Conservation (phyloP, 208 protist species). For the Wallacemonas sp. region DNA sequence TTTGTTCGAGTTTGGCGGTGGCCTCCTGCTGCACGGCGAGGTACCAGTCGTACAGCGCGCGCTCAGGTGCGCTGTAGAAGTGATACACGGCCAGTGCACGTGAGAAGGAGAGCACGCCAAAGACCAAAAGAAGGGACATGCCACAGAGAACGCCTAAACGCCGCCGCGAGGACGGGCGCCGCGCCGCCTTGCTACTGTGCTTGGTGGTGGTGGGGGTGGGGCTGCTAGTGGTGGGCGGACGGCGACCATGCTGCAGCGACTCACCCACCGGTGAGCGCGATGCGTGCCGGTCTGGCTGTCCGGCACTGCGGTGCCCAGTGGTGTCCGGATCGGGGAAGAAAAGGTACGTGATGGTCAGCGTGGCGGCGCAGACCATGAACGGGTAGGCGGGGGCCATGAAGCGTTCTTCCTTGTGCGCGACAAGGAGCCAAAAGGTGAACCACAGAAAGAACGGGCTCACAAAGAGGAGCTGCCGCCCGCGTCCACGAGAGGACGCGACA, state of each 20-base stretch:
- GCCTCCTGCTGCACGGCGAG: constrained; percentile 46
- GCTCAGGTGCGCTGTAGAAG: constrained; percentile 80
- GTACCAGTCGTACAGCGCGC: constrained; percentile 61
- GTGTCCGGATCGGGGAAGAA: constrained; percentile 23
- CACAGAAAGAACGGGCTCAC: constrained; percentile 87
- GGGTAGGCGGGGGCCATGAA: constrained; percentile 95
- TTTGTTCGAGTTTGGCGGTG: constrained; percentile 7
- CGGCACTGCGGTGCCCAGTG: no score
- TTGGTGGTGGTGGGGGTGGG: neutral
- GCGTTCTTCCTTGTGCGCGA: constrained; percentile 96
- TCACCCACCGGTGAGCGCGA: no score
- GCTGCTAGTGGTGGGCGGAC: no score
- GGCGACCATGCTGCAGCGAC: no score
- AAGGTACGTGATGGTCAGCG: constrained; percentile 42
- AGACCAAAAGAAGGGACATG: constrained; percentile 43
- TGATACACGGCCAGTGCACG: constrained; percentile 60
- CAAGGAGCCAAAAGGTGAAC: constrained; percentile 82
- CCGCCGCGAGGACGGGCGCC: neutral
- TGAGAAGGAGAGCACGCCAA: constrained; percentile 59
- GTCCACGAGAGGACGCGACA: neutral
- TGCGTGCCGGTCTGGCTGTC: no score
- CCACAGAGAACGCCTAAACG: constrained; percentile 6
- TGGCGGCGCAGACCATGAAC: constrained; percentile 82
- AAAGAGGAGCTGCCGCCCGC: constrained; percentile 48
- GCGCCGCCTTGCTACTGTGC: neutral